Conservation (phyloP, 768 basidiomycete species). For the Pisolithus orientalis region DNA sequence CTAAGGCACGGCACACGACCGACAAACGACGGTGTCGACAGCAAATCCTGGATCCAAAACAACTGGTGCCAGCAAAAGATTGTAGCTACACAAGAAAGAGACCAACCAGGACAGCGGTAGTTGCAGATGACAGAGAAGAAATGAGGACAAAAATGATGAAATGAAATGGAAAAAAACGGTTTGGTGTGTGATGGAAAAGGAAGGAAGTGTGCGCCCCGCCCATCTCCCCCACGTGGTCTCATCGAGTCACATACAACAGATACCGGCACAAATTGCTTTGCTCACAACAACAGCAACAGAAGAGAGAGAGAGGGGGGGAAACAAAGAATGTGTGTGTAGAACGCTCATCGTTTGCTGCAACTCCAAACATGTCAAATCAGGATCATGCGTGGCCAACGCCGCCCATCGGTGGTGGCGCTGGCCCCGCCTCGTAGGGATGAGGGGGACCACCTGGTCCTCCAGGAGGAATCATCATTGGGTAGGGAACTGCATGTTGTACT, state of each 20-base stretch:
- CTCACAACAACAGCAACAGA: slow-evolving; percentile 23
- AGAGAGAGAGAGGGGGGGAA: slow-evolving; percentile 2
- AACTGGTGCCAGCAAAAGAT: slow-evolving; percentile 21
- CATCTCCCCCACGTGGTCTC: slow-evolving; percentile 6
- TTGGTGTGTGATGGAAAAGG: too few relatives aligned
- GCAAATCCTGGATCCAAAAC: slow-evolving; percentile 18
- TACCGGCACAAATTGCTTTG: slow-evolving; percentile 15
- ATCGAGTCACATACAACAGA: slow-evolving; percentile 24
- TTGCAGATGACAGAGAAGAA: neutral
- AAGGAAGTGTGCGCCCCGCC: neutral
- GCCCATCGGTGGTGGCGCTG: slow-evolving; percentile 71
- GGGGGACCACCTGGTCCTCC: slow-evolving; percentile 59
- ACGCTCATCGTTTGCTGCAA: neutral
- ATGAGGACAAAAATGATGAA: neutral
- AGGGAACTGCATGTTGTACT: slow-evolving; percentile 85
- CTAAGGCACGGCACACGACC: neutral
- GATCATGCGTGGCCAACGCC: slow-evolving; percentile 56
- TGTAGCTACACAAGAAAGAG: slow-evolving; percentile 18
- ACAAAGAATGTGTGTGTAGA: slow-evolving; percentile 1
- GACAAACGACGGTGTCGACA: neutral
- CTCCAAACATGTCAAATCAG: slow-evolving; percentile 4
- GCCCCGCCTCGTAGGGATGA: slow-evolving; percentile 67
- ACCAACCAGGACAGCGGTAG: neutral
- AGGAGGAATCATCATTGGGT: slow-evolving; percentile 86
- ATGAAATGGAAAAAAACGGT: slow-evolving; percentile 5